phyloP scores from a whole-genome alignment of 768 basidiomycete genomes.

The Lentinula boryana region DNA sequence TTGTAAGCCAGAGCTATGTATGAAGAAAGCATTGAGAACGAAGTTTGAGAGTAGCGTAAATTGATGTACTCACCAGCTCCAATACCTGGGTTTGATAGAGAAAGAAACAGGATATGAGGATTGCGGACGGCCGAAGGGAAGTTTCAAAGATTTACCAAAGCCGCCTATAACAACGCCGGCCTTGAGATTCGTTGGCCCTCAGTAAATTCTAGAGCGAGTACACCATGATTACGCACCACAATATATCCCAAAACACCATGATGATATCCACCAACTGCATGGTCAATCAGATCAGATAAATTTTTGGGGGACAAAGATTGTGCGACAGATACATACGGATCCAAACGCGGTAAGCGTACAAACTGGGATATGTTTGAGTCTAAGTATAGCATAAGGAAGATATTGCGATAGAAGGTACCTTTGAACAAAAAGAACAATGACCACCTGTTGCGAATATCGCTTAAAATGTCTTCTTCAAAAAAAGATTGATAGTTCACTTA shows the following conservation, averaged over 20 bases:
- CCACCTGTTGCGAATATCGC: conserved; percentile 19
- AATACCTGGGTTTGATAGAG: conserved; percentile 16
- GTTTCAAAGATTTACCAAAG: conserved; percentile 23
- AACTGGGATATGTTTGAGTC: conserved; percentile 16
- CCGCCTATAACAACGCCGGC: conserved; percentile 29
- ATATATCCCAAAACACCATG: conserved; percentile 28
- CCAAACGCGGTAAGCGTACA: conserved; percentile 43
- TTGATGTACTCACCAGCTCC: conserved; percentile 22
- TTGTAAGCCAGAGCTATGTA: conserved; percentile 28
- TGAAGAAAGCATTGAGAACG: not conserved
- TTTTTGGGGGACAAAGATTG: not conserved
- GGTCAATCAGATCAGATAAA: not conserved
- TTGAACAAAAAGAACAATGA: conserved; percentile 39
- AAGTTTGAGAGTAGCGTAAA: not conserved
- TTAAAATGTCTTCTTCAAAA: not conserved
- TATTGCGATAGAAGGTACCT: conserved; percentile 19
- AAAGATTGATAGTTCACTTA: conserved; percentile 15
- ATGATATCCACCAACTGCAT: conserved; percentile 31
- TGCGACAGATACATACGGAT: conserved; percentile 27
- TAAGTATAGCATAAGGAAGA: not conserved
- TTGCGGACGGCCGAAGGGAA: not conserved
- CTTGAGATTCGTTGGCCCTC: conserved; percentile 12
- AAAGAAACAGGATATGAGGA: not conserved
- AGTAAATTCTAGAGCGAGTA: not conserved
- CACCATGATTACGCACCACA: conserved; percentile 20